phyloP scores from a whole-genome alignment of 2,329 filamentous ascomycete species.

The Zymoseptoria tritici region DNA sequence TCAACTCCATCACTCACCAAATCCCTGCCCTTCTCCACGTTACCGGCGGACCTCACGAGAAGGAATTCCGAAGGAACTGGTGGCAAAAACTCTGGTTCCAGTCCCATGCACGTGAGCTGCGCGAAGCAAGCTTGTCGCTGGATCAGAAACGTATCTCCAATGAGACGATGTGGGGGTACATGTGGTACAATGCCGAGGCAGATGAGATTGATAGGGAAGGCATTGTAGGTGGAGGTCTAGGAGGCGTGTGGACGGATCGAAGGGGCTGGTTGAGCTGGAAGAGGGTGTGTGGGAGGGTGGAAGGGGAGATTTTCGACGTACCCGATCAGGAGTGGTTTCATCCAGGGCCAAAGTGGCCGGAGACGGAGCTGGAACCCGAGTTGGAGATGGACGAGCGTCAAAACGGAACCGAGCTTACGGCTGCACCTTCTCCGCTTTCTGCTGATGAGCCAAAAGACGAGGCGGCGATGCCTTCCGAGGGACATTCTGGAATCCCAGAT shows the following conservation, averaged over 20 bases:
- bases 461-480: too few species aligned
- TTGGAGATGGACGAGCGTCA: too few species aligned
- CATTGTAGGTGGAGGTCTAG: slow-evolving; percentile 10
- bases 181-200: slow-evolving; percentile 21
- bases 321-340: slow-evolving; percentile 13
- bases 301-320: slow-evolving; percentile 9
- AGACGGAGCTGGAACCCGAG: neutral
- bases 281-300: slow-evolving; percentile 7
- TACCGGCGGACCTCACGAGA: slow-evolving; percentile 22
- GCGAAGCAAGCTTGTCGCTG: slow-evolving; percentile 12
- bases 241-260: slow-evolving; percentile 24
- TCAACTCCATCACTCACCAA: slow-evolving; percentile 23
- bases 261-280: slow-evolving; percentile 25
- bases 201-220: slow-evolving; percentile 17
- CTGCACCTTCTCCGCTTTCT: too few species aligned
- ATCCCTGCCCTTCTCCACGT: slow-evolving; percentile 23
- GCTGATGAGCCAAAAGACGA: too few species aligned
- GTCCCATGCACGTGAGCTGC: slow-evolving; percentile 17
- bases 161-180: slow-evolving; percentile 17
- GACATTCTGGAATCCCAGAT: too few species aligned
- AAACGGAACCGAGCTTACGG: too few species aligned
- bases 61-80: slow-evolving; percentile 23
- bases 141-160: slow-evolving; percentile 13
- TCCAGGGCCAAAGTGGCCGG: slow-evolving; percentile 2
- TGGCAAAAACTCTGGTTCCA: slow-evolving; percentile 29